phyloP scores from a whole-genome alignment of 2,329 filamentous ascomycete genomes.

The Aspergillus sp. region DNA sequence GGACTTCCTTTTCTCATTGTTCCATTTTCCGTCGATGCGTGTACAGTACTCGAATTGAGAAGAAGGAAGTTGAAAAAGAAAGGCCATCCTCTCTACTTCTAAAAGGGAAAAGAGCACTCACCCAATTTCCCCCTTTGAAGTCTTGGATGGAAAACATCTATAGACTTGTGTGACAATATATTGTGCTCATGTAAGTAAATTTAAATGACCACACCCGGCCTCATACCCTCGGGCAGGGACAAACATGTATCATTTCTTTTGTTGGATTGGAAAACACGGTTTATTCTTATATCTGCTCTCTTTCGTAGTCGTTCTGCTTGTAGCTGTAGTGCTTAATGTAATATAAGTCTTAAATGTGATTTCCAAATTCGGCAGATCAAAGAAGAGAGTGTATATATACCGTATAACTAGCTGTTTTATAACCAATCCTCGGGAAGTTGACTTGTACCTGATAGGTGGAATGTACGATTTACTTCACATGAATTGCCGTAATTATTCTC shows the following conservation, averaged over 20 bases:
- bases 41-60: slow-evolving; percentile 44
- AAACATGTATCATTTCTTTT: slow-evolving; percentile 32
- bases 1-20: slow-evolving; percentile 34
- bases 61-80: slow-evolving; percentile 30
- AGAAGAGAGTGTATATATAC: no score
- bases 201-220: slow-evolving; percentile 38
- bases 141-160: slow-evolving; percentile 26
- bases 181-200: slow-evolving; percentile 41
- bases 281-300: slow-evolving; percentile 1
- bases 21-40: slow-evolving; percentile 40
- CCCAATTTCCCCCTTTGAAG: slow-evolving; percentile 20
- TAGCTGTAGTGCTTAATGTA: background rate
- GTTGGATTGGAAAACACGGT: slow-evolving; percentile 18
- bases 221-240: slow-evolving; percentile 33
- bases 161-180: slow-evolving; percentile 39
- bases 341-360: no score
- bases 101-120: slow-evolving; percentile 21
- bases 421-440: no score
- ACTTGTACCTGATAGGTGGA: no score
- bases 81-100: slow-evolving; percentile 13
- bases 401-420: no score
- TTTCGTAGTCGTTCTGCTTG: background rate
- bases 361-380: no score
- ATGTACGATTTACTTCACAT: no score
- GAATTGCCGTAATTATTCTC: no score